phyloP scores from a whole-genome alignment of 1,139 yeast species.

The Yamadazyma diospyri region DNA sequence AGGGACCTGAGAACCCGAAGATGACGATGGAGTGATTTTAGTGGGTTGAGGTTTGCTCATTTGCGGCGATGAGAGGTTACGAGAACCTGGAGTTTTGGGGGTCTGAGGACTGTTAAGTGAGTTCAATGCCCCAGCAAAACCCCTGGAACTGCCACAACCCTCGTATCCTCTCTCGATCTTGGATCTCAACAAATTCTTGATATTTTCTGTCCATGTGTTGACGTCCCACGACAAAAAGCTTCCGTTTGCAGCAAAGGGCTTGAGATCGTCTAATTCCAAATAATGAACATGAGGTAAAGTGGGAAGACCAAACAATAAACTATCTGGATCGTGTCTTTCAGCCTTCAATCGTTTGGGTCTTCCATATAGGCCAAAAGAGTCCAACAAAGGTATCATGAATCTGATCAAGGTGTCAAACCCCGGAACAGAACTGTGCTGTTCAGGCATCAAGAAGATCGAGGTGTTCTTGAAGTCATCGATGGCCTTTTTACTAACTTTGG shows the following conservation, averaged over 20 bases:
- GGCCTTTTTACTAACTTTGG: conserved; percentile 38
- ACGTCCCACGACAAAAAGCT: conserved; percentile 55
- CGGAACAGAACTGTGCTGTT: conserved; percentile 86
- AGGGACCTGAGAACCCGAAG: not conserved
- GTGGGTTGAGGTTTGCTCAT: conserved; percentile 5
- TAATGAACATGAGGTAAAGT: conserved; percentile 86
- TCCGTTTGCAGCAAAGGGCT: conserved; percentile 18
- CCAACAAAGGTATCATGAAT: conserved; percentile 79
- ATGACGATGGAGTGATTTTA: not conserved
- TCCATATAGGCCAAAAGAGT: conserved; percentile 85
- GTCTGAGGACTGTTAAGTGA: conserved; percentile 36
- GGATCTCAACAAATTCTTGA: conserved; percentile 59
- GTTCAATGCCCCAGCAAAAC: conserved; percentile 55
- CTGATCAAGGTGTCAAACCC: conserved; percentile 93
- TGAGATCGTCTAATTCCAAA: conserved; percentile 40
- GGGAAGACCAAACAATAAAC: conserved; percentile 87
- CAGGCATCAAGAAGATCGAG: conserved; percentile 92
- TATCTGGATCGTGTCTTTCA: conserved; percentile 73
- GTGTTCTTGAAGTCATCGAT: conserved; percentile 64
- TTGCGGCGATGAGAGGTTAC: conserved; percentile 7
- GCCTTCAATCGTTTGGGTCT: conserved; percentile 88
- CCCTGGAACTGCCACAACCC: conserved; percentile 76
- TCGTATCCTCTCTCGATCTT: conserved; percentile 73
- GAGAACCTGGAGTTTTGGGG: conserved; percentile 9
- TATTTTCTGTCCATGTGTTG: conserved; percentile 62